These are phyloP conservation scores for Fusarium miscanthi DNA, from an alignment of 2,329 filamentous ascomycete species.

Conservation along the genomic window DNA sequence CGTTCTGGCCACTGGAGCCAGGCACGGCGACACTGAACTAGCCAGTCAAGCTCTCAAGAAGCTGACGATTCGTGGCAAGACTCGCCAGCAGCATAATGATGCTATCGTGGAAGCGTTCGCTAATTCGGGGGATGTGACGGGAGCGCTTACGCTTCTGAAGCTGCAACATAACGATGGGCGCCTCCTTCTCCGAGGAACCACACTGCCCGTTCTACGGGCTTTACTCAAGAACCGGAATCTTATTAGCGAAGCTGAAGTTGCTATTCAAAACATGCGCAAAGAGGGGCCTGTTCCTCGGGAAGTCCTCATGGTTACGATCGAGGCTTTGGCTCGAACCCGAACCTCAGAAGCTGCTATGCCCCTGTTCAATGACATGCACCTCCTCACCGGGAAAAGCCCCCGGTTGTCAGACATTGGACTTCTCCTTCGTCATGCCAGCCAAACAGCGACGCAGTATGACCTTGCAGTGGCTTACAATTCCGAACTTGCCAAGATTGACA, in stretches of 20 bases:
- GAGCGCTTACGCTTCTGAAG: constrained; percentile 75
- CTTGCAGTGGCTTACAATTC: constrained; percentile 49
- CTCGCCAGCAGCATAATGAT: constrained; percentile 80
- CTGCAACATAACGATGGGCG: constrained; percentile 72
- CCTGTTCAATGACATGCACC: constrained; percentile 47
- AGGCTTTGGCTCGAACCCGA: constrained; percentile 46
- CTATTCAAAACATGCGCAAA: constrained; percentile 64
- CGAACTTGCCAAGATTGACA: constrained; percentile 27
- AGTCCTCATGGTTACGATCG: constrained; percentile 50
- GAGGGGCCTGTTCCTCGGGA: constrained; percentile 53
- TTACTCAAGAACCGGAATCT: constrained; percentile 61
- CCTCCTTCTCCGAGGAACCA: constrained; percentile 68
- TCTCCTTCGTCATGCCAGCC: constrained; percentile 47
- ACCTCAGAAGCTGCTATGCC: constrained; percentile 49
- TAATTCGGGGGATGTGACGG: constrained; percentile 66
- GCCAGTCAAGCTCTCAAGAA: constrained; percentile 75
- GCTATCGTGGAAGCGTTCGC: constrained; percentile 79
- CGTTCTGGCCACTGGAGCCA: constrained; percentile 77
- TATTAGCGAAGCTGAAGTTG: constrained; percentile 63
- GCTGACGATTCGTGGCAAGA: constrained; percentile 54
- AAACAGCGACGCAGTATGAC: constrained; percentile 38
- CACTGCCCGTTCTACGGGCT: constrained; percentile 69
- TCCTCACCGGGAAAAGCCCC: constrained; percentile 46
- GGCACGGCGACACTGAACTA: constrained; percentile 73
- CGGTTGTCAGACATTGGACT: constrained; percentile 44